Base-by-base conservation (phyloP, 805 yeast genomes). In the Candida bentonensis region DNA sequence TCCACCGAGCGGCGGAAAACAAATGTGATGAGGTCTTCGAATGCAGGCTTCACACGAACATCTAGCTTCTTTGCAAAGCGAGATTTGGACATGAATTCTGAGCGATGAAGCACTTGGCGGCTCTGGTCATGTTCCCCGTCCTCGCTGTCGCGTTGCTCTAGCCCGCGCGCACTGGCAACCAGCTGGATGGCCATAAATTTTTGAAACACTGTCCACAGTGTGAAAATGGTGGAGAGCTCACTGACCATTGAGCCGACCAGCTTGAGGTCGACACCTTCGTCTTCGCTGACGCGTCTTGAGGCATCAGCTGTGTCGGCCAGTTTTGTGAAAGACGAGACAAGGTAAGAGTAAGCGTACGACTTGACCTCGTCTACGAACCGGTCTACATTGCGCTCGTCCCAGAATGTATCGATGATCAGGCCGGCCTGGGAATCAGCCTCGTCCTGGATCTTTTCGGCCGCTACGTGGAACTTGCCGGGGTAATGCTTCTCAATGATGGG, bases 341-440 rank as follows among this genome's bases (percentile, higher is more conserved):
- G 56, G 15, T 58, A 61, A 4, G 78, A 78, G 54, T 68, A 78
- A 23, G 67, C 65, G 57, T 84, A 82, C 20, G 65, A 57, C 21
- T 67, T 64, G 42, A 81, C 68, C 21, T 79, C 84, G 45, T 69
- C 68, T 21, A 82, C 52, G 5, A 72, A 57, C 47, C 73, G 69
- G 23, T 71, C 78, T 3, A 87, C 55, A 22, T 78, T 68, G 49
- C 84, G 72, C 23, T 75, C 71, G 52, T 88, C 96, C 65, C 79
- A 74, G 55, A 84, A 85, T 0, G 92, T 83, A 59, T 89, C 97
- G 44, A 83, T 69, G 3, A 92, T 82, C 39, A 92, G 67, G 0
- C 94, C 94, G 22, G 89, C 80, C 57, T 92, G 98, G n/a, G 88
- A 69, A 57, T 92, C 98, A 23, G 92, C 79, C 57, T 92, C 98